Evolutionary conservation across 1,284 basidiomycete genomes (phyloP), one percentile per base, ranked within the genome.

Genomic region (Apiotrichum gamsii): DNA sequence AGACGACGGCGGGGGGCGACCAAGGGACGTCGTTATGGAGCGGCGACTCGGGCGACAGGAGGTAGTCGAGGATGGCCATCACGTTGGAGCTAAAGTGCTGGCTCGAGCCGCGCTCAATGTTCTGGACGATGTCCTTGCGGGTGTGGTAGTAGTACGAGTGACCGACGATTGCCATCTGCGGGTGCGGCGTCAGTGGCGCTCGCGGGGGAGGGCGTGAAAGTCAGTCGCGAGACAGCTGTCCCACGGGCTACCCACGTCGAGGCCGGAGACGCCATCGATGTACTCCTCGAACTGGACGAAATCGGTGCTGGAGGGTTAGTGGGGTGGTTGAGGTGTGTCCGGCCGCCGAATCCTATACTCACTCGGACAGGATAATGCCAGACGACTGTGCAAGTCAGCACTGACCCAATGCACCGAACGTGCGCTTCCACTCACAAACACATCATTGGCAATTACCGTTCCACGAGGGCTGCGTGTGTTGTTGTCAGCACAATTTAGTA

Each of bases 251-350:
- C 82, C 64, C 60, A 86, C 85, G 67, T 91, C 90, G 24, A 91
- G 72, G 18, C 90, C 90, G 0, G 87, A 84, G 15, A 90, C 81
- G 58, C 85, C 85, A 6, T 28, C 25, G 29, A 95, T 77, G 67
- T 98, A 98, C 54, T 87, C 76, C 61, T 91, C 87, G 57, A 97
- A 98, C 63, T 97, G 93, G 28, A 89, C 81, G 61, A 93, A 94
- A 67, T 94, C 90, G 35, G 90, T 95, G 62, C 87, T 90, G 53
- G 23, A 11, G 35, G 10, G 25, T 18, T 21, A 21, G n/a, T 18
- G 11, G 31, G 13, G 4, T 10, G n/a, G 18, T 8, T 5, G 13
- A 11, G 11, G 25, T 6, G 11, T 6, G 25, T 28, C 25, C 6
- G 25, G 25, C n/a, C n/a, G n/a, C n/a, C n/a, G n/a, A n/a, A n/a